Percentiles rank a stretch among this genome's conserved stretches.
phyloP scores from a whole-genome alignment of 2,329 filamentous ascomycete species.

The Fusarium lateritium region DNA sequence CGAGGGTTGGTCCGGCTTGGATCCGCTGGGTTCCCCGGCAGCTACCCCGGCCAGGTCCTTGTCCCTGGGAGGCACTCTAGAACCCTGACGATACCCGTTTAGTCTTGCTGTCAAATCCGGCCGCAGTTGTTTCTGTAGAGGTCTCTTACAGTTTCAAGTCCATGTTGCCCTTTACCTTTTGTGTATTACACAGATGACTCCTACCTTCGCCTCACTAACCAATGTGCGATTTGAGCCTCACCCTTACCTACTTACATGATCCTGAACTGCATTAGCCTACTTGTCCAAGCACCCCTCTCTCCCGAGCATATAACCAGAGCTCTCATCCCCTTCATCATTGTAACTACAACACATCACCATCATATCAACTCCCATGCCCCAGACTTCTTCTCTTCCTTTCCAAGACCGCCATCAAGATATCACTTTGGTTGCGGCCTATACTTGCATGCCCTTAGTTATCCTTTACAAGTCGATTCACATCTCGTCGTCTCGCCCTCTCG shows the following conservation, averaged over 20 bases:
- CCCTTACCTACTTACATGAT: conserved; percentile 28
- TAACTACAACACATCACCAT: conserved; percentile 3
- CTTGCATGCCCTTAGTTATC: conserved; percentile 27
- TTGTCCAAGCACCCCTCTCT: conserved; percentile 10
- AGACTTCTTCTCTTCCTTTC: conserved; percentile 24
- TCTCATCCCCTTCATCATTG: conserved; percentile 12
- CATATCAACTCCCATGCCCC: conserved; percentile 37
- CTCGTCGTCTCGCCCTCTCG: conserved; percentile 31
- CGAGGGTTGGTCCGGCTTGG: conserved; percentile 33
- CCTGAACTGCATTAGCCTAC: conserved; percentile 24
- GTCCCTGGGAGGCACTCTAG: conserved; percentile 43
- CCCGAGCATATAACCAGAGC: conserved; percentile 36
- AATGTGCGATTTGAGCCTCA: conserved; percentile 52
- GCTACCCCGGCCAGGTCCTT: conserved; percentile 36
- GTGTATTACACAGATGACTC: conserved; percentile 41
- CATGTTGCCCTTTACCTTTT: conserved; percentile 36
- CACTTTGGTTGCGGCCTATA: conserved; percentile 28
- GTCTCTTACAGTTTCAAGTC: conserved; percentile 43
- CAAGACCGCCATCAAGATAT: conserved; percentile 40
- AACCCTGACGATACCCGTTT: conserved; percentile 47
- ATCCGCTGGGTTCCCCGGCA: conserved; percentile 29
- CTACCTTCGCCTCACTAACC: conserved; percentile 48
- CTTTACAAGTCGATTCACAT: conserved; percentile 16
- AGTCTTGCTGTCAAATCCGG: conserved; percentile 26
- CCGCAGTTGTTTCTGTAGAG: conserved; percentile 17